phyloP scores from a whole-genome alignment of 2,329 filamentous ascomycete genomes.

The Alternaria metachromatica region DNA sequence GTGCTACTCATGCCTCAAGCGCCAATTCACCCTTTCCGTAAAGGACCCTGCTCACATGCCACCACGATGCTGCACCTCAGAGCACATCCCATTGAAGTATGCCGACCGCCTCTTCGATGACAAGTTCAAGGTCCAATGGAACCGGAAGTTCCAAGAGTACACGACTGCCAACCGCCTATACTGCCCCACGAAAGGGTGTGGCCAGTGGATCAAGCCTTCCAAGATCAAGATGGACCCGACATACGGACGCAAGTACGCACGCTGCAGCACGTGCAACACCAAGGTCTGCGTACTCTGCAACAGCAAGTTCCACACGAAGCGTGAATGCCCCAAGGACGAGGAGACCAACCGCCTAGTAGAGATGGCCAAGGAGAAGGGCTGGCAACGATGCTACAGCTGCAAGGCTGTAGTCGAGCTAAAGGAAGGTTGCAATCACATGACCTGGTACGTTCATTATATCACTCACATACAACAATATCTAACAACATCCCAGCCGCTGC shows the following conservation, averaged over 20 bases:
- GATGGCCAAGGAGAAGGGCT: slow-evolving; percentile 71
- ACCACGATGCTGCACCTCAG: slow-evolving; percentile 76
- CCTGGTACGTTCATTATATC: slow-evolving; percentile 65
- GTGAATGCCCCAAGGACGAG: slow-evolving; percentile 75
- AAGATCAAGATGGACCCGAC: slow-evolving; percentile 65
- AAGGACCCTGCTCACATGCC: slow-evolving; percentile 84
- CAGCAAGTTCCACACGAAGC: slow-evolving; percentile 71
- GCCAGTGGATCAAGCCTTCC: slow-evolving; percentile 78
- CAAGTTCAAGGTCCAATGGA: slow-evolving; percentile 80
- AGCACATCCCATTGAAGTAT: slow-evolving; percentile 76
- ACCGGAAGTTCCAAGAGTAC: slow-evolving; percentile 78
- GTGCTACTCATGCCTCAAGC: slow-evolving; percentile 78
- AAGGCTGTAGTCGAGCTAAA: slow-evolving; percentile 76
- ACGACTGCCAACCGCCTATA: slow-evolving; percentile 77
- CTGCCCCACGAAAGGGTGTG: slow-evolving; percentile 75
- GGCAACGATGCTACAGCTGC: slow-evolving; percentile 79
- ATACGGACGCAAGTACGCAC: slow-evolving; percentile 67
- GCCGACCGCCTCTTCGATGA: slow-evolving; percentile 77
- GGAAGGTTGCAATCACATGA: slow-evolving; percentile 89
- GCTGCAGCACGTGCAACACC: slow-evolving; percentile 73
- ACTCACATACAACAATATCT: slow-evolving; percentile 18
- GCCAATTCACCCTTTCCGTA: slow-evolving; percentile 76
- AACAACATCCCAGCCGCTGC: slow-evolving; percentile 65
- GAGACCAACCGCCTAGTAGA: slow-evolving; percentile 69
- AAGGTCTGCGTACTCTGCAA: slow-evolving; percentile 79